These are phyloP conservation scores for Brachypodium distachyon DNA, from an alignment of 202 grass and related monocot species.

Conservation along the genomic window DNA sequence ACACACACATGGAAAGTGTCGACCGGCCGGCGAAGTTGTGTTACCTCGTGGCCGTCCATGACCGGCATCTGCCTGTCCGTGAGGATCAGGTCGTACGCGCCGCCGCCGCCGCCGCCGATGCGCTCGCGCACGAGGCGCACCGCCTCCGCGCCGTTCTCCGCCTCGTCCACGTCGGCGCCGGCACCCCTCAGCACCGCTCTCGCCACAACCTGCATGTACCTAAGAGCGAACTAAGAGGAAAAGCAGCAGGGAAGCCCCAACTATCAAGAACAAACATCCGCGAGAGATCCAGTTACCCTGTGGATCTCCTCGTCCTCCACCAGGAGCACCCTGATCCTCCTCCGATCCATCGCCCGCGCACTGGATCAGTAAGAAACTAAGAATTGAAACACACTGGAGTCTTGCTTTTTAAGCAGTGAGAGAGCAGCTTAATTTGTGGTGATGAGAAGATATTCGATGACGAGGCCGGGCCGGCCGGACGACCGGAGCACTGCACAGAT, in stretches of 20 bases:
- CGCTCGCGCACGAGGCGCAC: conserved; percentile 25
- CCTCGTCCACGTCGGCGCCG: conserved; percentile 5
- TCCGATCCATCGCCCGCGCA: not conserved
- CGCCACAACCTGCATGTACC: conserved; percentile 30
- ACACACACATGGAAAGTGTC: not conserved
- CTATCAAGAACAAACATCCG: not conserved
- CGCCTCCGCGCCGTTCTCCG: conserved; percentile 28
- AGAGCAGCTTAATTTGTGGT: not conserved
- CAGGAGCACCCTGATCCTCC: conserved; percentile 34
- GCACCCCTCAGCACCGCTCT: conserved; percentile 16
- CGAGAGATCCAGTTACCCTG: not conserved
- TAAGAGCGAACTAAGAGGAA: too few relatives aligned
- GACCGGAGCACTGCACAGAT: not conserved
- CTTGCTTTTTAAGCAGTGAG: not conserved
- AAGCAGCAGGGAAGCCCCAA: too few relatives aligned
- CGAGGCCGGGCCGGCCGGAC: not conserved
- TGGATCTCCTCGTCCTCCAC: conserved; percentile 45
- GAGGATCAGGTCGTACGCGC: conserved; percentile 38
- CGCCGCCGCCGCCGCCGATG: not conserved
- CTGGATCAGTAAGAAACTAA: too few relatives aligned
- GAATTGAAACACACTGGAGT: too few relatives aligned
- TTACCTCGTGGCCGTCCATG: conserved; percentile 51
- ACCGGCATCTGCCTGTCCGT: conserved; percentile 37
- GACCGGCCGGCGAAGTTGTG: too few relatives aligned
- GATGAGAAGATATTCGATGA: too few relatives aligned